These are phyloP conservation scores for Backusella tuberculispora DNA, from an alignment of 192 early-diverging fungal genomes.

Conservation along the genomic window DNA sequence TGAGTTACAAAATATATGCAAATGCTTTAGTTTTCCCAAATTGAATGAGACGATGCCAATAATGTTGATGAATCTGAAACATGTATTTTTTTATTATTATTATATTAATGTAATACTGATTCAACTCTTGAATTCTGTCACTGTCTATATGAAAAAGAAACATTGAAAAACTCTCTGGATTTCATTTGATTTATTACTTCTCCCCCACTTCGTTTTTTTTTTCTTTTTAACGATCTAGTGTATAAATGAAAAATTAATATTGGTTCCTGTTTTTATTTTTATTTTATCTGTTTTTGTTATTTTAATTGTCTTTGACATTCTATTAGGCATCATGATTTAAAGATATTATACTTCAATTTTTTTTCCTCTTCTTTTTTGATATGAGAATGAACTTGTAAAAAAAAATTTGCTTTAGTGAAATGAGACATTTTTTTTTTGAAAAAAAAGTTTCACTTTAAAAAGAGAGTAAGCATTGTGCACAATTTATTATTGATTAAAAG, in stretches of 20 bases:
- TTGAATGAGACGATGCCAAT: neutral
- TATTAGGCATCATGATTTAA: neutral
- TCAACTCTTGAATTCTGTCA: neutral
- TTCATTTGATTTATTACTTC: neutral
- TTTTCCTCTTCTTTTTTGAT: neutral
- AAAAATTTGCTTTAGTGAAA: neutral
- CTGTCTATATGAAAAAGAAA: conserved; percentile 6
- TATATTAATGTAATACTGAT: conserved; percentile 8
- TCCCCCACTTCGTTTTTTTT: no score
- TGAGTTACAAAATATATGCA: neutral
- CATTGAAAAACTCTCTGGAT: neutral
- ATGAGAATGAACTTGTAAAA: neutral
- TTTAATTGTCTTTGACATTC: no score
- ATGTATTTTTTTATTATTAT: neutral
- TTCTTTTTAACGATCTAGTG: no score
- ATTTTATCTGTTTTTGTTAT: no score
- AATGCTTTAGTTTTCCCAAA: neutral
- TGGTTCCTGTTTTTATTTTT: no score
- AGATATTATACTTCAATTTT: neutral
- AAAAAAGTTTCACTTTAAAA: neutral
- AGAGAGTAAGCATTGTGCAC: neutral
- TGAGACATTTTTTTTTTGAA: conserved; percentile 15
- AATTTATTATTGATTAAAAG: neutral
- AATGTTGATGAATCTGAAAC: conserved; percentile 7
- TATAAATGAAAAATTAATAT: no score